Percentiles rank a stretch among this genome's conserved stretches.
These are phyloP conservation scores for Ammopiptanthus mongolicus DNA, from an alignment of 306 rosid species.

Conservation along the genomic window DNA sequence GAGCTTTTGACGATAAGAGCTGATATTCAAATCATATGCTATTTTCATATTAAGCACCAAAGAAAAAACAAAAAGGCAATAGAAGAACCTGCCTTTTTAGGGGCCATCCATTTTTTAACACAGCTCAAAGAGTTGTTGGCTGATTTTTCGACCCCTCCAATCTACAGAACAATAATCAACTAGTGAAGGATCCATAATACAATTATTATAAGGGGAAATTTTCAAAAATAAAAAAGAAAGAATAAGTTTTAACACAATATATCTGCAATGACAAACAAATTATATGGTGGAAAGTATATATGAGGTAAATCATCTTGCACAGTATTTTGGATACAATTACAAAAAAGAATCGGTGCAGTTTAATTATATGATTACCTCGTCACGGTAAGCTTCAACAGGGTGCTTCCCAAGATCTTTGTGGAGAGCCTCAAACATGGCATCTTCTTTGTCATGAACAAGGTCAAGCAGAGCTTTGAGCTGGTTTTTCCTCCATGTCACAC, in stretches of 20 bases:
- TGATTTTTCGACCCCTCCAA: slow-evolving; percentile 69
- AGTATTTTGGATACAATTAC: background rate
- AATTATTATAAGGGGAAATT: background rate
- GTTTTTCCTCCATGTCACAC: slow-evolving; percentile 68
- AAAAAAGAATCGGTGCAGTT: background rate
- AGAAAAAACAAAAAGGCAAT: background rate
- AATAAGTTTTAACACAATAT: background rate
- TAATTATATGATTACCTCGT: slow-evolving; percentile 59
- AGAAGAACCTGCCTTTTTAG: slow-evolving; percentile 40
- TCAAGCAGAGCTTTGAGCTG: slow-evolving; percentile 55
- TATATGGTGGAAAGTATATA: background rate
- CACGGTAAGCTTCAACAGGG: slow-evolving; percentile 66
- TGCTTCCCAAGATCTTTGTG: slow-evolving; percentile 86
- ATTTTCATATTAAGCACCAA: background rate
- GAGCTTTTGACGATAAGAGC: background rate
- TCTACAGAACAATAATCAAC: slow-evolving; percentile 25
- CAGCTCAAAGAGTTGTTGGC: slow-evolving; percentile 33
- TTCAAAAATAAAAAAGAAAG: background rate
- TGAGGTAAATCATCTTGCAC: background rate
- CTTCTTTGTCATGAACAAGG: slow-evolving; percentile 58
- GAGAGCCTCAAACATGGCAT: slow-evolving; percentile 49
- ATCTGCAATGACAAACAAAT: background rate
- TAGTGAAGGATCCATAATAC: background rate
- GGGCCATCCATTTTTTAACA: slow-evolving; percentile 72
- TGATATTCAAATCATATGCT: background rate